phyloP scores from a whole-genome alignment of 2,329 filamentous ascomycete genomes.

The Claviceps pazoutovae region DNA sequence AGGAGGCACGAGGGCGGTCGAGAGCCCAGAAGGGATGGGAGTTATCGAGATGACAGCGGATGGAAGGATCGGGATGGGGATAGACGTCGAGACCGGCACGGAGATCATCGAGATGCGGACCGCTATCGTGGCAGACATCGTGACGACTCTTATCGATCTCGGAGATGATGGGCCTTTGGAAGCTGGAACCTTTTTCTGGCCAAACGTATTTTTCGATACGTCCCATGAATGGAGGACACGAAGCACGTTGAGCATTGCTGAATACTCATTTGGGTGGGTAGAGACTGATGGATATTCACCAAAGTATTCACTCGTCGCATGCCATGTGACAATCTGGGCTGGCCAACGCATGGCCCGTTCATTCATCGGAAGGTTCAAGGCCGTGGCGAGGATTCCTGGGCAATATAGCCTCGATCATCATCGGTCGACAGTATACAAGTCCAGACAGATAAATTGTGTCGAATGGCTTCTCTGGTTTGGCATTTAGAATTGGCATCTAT shows the following conservation, averaged over 20 bases:
- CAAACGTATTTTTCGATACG: neutral
- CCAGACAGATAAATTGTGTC: neutral
- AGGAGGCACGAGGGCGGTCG: constrained; percentile 16
- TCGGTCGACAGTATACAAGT: neutral
- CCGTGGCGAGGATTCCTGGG: neutral
- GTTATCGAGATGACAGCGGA: constrained; percentile 6
- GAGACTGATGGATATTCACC: too few relatives aligned
- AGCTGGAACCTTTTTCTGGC: neutral
- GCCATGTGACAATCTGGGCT: too few relatives aligned
- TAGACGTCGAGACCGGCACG: constrained; percentile 4
- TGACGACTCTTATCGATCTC: constrained; percentile 8
- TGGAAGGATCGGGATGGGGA: constrained; percentile 1
- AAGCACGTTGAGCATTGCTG: neutral
- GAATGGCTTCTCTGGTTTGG: too few relatives aligned
- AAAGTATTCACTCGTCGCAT: too few relatives aligned
- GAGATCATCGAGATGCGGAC: neutral
- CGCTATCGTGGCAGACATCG: neutral
- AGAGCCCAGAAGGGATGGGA: constrained; percentile 11
- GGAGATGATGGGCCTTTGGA: constrained; percentile 5
- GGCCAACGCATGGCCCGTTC: too few relatives aligned
- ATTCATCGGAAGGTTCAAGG: neutral
- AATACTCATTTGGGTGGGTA: too few relatives aligned
- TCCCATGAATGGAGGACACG: neutral
- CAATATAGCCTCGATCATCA: neutral
- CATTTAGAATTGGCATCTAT: too few relatives aligned